phyloP scores from a whole-genome alignment of 306 rosid species.

The Trichosanthes truncata region DNA sequence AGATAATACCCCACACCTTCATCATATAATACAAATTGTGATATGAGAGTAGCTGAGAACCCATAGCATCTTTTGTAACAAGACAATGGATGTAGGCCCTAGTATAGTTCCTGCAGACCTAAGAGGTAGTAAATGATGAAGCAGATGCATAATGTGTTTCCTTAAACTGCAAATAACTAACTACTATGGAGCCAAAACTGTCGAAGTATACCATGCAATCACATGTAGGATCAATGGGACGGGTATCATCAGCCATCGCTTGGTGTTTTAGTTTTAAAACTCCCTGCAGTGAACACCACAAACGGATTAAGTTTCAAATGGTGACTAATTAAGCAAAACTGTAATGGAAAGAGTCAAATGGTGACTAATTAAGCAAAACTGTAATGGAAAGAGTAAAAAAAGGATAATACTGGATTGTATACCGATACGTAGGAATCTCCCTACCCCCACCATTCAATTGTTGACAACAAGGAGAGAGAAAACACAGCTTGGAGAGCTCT shows the following conservation, averaged over 20 bases:
- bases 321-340: neutral
- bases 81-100: constrained; percentile 95
- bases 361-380: too few relatives aligned
- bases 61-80: constrained; percentile 95
- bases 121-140: constrained; percentile 19
- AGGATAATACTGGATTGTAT: too few relatives aligned
- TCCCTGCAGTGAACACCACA: constrained; percentile 44
- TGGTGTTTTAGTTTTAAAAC: constrained; percentile 72
- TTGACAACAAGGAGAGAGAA: too few relatives aligned
- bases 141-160: constrained; percentile 7
- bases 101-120: constrained; percentile 88
- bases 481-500: too few relatives aligned
- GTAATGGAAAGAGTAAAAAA: too few relatives aligned
- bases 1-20: constrained; percentile 41
- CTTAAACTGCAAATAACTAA: neutral
- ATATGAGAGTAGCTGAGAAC: constrained; percentile 93
- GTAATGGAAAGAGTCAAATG: neutral
- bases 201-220: constrained; percentile 66
- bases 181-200: constrained; percentile 5
- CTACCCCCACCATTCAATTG: too few relatives aligned
- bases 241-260: constrained; percentile 80
- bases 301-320: neutral
- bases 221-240: constrained; percentile 86
- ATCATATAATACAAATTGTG: constrained; percentile 87
- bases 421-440: too few relatives aligned